phyloP scores from a whole-genome alignment of 805 yeast species.

The Kockiozyma suomiensis region DNA sequence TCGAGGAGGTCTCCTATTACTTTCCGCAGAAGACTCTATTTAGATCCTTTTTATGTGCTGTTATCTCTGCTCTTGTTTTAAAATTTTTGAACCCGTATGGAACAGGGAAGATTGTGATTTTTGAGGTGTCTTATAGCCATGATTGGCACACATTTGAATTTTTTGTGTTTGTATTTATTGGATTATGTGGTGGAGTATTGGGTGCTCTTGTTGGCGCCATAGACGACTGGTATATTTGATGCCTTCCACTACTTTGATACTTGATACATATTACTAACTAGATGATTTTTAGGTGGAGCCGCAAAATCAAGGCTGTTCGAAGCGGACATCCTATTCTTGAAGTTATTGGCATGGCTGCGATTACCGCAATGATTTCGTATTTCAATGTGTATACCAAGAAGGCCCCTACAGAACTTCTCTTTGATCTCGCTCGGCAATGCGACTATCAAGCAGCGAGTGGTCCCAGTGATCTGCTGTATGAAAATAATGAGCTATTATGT shows the following conservation, averaged over 20 bases:
- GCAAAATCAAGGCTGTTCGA: conserved; percentile 44
- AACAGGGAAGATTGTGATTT: conserved; percentile 60
- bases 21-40: conserved; percentile 58
- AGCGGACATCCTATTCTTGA: conserved; percentile 49
- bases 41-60: conserved; percentile 59
- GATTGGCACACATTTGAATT: conserved; percentile 59
- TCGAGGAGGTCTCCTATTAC: conserved; percentile 61
- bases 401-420: conserved; percentile 53
- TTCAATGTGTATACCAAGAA: conserved; percentile 54
- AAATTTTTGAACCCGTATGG: conserved; percentile 61
- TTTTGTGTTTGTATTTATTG: conserved; percentile 50
- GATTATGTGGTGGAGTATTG: conserved; percentile 56
- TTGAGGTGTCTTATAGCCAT: conserved; percentile 53
- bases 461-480: background rate
- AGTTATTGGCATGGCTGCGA: conserved; percentile 48
- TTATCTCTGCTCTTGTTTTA: conserved; percentile 54
- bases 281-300: conserved; percentile 44
- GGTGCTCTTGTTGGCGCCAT: conserved; percentile 56
- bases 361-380: conserved; percentile 53
- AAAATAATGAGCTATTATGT: conserved; percentile 18
- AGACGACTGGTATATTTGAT: conserved; percentile 44
- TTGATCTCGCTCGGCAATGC: conserved; percentile 57
- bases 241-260: too few species aligned
- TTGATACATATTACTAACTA: background rate
- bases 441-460: background rate